These are phyloP conservation scores for Penicillium sp. DNA, from an alignment of 2,329 filamentous ascomycete genomes.

Conservation along the genomic window DNA sequence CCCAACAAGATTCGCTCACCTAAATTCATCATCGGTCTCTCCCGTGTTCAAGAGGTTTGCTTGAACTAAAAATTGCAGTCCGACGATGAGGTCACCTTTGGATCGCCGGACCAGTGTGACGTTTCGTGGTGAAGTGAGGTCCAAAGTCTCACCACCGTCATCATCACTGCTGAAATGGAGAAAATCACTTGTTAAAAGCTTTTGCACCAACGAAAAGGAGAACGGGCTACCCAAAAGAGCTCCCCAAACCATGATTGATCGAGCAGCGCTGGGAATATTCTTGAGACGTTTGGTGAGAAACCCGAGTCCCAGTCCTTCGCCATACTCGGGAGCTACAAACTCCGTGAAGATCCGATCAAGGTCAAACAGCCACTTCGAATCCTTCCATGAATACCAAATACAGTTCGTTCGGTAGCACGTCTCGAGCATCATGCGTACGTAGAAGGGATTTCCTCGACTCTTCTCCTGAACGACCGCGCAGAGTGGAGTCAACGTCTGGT, in stretches of 20 bases:
- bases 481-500: conserved; percentile 69
- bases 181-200: conserved; percentile 71
- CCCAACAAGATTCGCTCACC: conserved; percentile 25
- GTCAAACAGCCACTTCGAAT: conserved; percentile 78
- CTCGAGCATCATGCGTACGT: conserved; percentile 85
- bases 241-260: conserved; percentile 80
- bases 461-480: conserved; percentile 85
- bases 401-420: conserved; percentile 81
- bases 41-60: conserved; percentile 76
- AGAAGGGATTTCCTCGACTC: conserved; percentile 83
- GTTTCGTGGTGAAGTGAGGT: conserved; percentile 38
- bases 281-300: conserved; percentile 76
- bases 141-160: conserved; percentile 43
- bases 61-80: conserved; percentile 76
- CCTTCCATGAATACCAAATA: conserved; percentile 85
- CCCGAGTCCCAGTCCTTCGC: conserved; percentile 73
- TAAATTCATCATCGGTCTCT: conserved; percentile 79
- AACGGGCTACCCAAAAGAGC: conserved; percentile 77
- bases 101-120: conserved; percentile 55
- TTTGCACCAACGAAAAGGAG: conserved; percentile 75
- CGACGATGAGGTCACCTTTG: conserved; percentile 63
- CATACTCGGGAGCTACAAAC: conserved; percentile 73
- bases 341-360: conserved; percentile 81
- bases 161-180: conserved; percentile 53
- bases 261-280: conserved; percentile 70